Evolutionary conservation across 805 yeast genomes (phyloP).

Genomic region (Candida argentea): DNA sequence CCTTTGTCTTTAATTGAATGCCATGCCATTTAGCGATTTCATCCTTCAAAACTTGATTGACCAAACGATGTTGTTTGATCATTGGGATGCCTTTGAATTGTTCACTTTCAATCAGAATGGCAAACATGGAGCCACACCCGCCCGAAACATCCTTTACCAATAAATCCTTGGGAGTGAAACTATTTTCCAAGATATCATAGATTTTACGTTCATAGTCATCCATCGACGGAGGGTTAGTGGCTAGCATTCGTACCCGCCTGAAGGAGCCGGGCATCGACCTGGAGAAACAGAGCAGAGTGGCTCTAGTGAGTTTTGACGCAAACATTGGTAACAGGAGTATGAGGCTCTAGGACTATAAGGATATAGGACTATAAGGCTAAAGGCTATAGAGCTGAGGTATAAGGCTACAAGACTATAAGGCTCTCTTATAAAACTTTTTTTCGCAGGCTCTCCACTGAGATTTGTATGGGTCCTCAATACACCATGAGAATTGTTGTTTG

Average conservation of each 20-base stretch:
- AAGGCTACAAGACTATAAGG: no score
- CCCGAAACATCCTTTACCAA: constrained; percentile 76
- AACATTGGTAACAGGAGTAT: background rate
- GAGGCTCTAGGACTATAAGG: no score
- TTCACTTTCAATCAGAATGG: constrained; percentile 64
- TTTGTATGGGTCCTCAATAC: no score
- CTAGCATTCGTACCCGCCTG: no score
- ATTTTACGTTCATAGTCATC: constrained; percentile 59
- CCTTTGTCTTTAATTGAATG: constrained; percentile 70
- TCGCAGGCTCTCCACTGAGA: no score
- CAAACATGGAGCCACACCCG: constrained; percentile 98
- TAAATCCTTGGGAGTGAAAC: constrained; percentile 51
- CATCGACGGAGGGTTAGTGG: constrained; percentile 23
- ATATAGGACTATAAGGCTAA: no score
- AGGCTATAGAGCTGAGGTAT: no score
- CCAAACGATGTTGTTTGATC: constrained; percentile 88
- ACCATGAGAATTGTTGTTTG: constrained; percentile 89
- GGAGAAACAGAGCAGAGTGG: constrained; percentile 6
- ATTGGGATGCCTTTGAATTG: constrained; percentile 72
- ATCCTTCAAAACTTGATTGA: constrained; percentile 69
- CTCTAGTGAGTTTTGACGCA: background rate
- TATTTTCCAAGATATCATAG: constrained; percentile 40
- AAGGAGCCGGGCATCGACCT: background rate
- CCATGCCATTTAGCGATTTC: constrained; percentile 95
- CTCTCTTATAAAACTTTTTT: no score